Conservation (phyloP, 2,329 filamentous ascomycete genomes). For the Cordyceps javanica region DNA sequence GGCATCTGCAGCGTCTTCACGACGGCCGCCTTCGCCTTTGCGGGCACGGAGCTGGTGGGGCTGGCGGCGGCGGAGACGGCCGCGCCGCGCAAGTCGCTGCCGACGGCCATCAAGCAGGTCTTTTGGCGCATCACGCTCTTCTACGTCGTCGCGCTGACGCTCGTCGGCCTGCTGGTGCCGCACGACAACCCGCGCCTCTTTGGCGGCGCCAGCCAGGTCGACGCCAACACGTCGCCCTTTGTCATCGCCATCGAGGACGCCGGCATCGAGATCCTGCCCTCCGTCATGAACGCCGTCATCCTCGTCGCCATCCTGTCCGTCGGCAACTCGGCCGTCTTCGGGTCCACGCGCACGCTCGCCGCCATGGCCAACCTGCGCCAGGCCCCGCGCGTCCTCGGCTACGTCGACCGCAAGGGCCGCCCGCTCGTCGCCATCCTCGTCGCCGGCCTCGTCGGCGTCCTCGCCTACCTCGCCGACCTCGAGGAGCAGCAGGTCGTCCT, state of each 20-base stretch:
- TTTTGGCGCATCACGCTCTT: slow-evolving; percentile 84
- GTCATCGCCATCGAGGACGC: slow-evolving; percentile 79
- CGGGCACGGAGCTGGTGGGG: slow-evolving; percentile 62
- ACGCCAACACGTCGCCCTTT: slow-evolving; percentile 68
- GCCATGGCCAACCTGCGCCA: slow-evolving; percentile 77
- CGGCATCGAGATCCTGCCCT: slow-evolving; percentile 67
- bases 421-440: slow-evolving; percentile 62
- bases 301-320: slow-evolving; percentile 80
- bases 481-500: slow-evolving; percentile 55
- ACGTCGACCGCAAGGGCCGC: slow-evolving; percentile 70
- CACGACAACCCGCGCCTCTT: slow-evolving; percentile 39
- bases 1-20: slow-evolving; percentile 66
- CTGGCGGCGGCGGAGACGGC: slow-evolving; percentile 63
- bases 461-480: slow-evolving; percentile 64
- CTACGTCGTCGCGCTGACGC: slow-evolving; percentile 68
- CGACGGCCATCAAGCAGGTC: slow-evolving; percentile 75
- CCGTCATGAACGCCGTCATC: slow-evolving; percentile 81
- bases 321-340: slow-evolving; percentile 78
- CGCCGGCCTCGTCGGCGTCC: slow-evolving; percentile 57
- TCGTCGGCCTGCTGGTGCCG: slow-evolving; percentile 71
- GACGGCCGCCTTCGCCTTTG: slow-evolving; percentile 62
- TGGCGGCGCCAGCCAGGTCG: slow-evolving; percentile 25
- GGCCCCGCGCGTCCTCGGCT: slow-evolving; percentile 63
- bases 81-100: slow-evolving; percentile 66
- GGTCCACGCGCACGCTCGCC: slow-evolving; percentile 74